Evolutionary conservation across 495 filamentous ascomycete species (phyloP).

Genomic region (Neurospora sp.): DNA sequence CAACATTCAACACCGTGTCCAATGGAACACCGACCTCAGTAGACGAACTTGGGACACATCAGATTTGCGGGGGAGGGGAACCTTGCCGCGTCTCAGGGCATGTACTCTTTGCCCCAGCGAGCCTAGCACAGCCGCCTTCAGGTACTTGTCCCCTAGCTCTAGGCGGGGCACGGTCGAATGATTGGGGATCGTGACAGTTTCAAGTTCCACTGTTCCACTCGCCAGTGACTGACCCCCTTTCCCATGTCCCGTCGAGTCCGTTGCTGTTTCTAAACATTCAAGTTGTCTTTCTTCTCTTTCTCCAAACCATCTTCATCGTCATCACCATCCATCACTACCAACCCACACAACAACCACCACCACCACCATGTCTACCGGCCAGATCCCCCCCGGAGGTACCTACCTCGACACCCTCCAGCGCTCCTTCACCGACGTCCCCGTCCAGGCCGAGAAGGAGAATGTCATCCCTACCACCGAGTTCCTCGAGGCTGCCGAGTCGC

Average conservation of each 20-base stretch:
- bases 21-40: not conserved
- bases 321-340: not conserved
- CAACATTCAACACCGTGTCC: not conserved
- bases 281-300: not conserved
- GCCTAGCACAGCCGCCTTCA: not conserved
- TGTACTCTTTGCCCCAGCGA: not conserved
- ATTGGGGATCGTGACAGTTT: not conserved
- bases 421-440: constrained; percentile 72
- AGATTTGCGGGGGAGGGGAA: not conserved
- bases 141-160: not conserved
- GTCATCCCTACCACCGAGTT: constrained; percentile 78
- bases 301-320: not conserved
- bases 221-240: constrained; percentile 2
- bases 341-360: constrained; percentile 3
- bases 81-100: not conserved
- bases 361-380: constrained; percentile 27
- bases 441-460: constrained; percentile 61
- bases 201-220: not conserved
- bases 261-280: constrained; percentile 4
- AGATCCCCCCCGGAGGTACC: constrained; percentile 55
- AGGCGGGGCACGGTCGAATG: not conserved
- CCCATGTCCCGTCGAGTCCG: not conserved
- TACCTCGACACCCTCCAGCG: constrained; percentile 75
- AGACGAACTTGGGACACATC: not conserved
- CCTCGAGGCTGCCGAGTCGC: constrained; percentile 77